phyloP scores from a whole-genome alignment of 1,139 yeast species.

The Spathaspora jeffriesii region DNA sequence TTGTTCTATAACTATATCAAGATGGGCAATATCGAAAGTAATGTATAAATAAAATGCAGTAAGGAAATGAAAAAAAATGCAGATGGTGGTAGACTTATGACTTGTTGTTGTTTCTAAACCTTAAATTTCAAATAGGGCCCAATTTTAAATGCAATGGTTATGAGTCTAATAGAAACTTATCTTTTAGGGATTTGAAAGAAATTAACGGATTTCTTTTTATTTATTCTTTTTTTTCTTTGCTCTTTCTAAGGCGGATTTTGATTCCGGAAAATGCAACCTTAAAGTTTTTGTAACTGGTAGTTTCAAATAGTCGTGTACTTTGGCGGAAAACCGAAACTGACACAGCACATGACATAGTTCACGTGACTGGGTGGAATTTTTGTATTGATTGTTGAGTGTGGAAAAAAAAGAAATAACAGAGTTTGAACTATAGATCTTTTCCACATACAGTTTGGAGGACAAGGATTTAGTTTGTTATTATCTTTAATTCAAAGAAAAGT shows the following conservation, averaged over 20 bases:
- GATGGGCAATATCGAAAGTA: background rate
- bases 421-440: too few species aligned
- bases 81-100: too few species aligned
- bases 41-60: background rate
- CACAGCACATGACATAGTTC: background rate
- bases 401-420: background rate
- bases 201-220: slow-evolving; percentile 1
- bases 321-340: background rate
- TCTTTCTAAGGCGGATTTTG: background rate
- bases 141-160: background rate
- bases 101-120: too few species aligned
- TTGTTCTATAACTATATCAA: background rate
- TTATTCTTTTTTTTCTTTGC: slow-evolving; percentile 1
- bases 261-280: background rate
- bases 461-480: too few species aligned
- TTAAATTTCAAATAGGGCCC: background rate
- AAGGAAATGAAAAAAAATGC: background rate
- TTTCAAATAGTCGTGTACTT: background rate
- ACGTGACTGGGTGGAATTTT: background rate
- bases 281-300: background rate
- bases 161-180: background rate
- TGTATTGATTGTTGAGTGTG: background rate
- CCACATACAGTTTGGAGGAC: too few species aligned
- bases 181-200: background rate
- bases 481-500: background rate